A percentile compares a stretch with the other conserved stretches of the same genome.
Conservation (phyloP, 2,329 filamentous ascomycete genomes). For the Fusarium euwallaceae region DNA sequence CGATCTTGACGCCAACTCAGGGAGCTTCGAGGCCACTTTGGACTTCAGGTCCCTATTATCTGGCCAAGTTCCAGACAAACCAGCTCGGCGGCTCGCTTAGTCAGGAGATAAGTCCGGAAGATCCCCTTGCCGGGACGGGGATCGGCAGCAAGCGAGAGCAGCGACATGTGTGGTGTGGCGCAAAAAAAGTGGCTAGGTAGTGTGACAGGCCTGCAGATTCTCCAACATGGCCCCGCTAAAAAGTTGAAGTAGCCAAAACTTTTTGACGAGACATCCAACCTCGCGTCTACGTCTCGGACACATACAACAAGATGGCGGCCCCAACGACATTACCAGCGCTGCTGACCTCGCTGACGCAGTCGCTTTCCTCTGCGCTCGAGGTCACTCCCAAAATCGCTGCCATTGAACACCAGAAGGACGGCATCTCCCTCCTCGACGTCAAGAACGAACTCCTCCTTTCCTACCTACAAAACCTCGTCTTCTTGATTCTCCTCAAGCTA, state of each 20-base stretch:
- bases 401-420: constrained; percentile 81
- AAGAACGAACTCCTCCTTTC: constrained; percentile 98
- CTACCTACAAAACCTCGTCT: constrained; percentile 94
- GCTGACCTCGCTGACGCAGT: constrained; percentile 68
- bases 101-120: constrained; percentile 38
- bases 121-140: constrained; percentile 25
- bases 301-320: constrained; percentile 59
- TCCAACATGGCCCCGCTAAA: constrained; percentile 46
- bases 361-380: constrained; percentile 73
- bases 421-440: constrained; percentile 92
- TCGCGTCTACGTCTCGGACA: constrained; percentile 37
- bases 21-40: constrained; percentile 42
- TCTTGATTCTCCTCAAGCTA: constrained; percentile 85
- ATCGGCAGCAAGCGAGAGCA: constrained; percentile 4
- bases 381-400: constrained; percentile 72
- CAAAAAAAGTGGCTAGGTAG: constrained; percentile 9
- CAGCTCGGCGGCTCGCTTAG: constrained; percentile 35
- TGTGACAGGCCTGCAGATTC: constrained; percentile 10
- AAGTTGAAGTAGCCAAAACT: constrained; percentile 47
- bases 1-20: constrained; percentile 37
- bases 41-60: constrained; percentile 32
- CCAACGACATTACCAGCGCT: constrained; percentile 63
- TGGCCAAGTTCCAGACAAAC: constrained; percentile 41
- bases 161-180: constrained; percentile 20
- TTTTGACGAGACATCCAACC: constrained; percentile 38